Base-by-base conservation (phyloP, 768 basidiomycete genomes). In the Podaxis sp. region DNA sequence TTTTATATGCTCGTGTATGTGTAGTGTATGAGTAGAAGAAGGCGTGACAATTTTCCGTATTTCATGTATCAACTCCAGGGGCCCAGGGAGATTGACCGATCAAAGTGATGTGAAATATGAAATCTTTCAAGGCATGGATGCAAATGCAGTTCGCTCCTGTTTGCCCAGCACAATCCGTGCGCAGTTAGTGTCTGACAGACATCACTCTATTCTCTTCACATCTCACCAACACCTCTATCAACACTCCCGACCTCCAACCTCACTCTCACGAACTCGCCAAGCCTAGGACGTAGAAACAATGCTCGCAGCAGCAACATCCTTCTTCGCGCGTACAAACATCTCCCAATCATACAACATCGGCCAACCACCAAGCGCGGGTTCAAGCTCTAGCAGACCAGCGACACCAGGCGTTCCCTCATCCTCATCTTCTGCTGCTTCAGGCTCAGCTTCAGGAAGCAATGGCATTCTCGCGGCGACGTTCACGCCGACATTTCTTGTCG, bases 251-350 rank as follows among this genome's bases (percentile, higher is more conserved):
- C 49, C 10, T 50, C 24, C 13, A 26, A 50, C 49, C 20, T 1
- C 33, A 26, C 20, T 20, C 17, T 12, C 49, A 50, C 17, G 7
- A 20, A 20, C 22, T 50, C 49, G 1, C 13, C 13, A 54, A n/a
- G 28, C 30, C 30, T n/a, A 20, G 36, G 48, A n/a, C 36, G 4
- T 20, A 11, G 3, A 65, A 49, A 70, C 62, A 56, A 90, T 94
- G 89, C 77, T 94, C 60, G 91, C 91, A 33, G 92, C 88, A 8
- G 93, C 93, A 26, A 86, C 88, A 2, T 92, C 91, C 11, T 90
- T 94, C 77, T 92, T 95, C 72, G 84, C 84, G 37, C 82, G 93
- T 20, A 90, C 91, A 6, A 86, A 86, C 51, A 92, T 95, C 64
- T 89, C 87, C 3, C 89, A 92, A 74, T 88, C 86, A 5, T 95